Conservation (phyloP, 2,329 filamentous ascomycete species). For the Epichloe scottii region DNA sequence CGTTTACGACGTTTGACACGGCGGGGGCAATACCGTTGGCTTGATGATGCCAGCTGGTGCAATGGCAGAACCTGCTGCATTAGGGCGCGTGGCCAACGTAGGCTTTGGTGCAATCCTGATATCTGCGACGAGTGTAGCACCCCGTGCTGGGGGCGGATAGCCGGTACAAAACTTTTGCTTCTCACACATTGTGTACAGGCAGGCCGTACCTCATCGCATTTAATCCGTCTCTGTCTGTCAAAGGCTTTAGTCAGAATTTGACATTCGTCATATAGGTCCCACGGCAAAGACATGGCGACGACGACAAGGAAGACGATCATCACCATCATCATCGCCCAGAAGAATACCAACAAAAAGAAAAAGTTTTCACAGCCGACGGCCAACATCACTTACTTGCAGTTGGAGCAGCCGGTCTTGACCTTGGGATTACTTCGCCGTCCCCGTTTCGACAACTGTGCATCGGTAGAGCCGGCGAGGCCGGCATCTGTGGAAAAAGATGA, state of each 20-base stretch:
- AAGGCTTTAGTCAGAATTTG: neutral
- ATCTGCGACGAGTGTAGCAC: slow-evolving; percentile 32
- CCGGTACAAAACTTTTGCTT: slow-evolving; percentile 47
- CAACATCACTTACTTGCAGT: slow-evolving; percentile 48
- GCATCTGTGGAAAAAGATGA: neutral
- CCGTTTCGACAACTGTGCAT: slow-evolving; percentile 22
- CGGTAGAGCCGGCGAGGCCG: neutral
- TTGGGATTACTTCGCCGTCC: slow-evolving; percentile 44
- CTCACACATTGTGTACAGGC: slow-evolving; percentile 46
- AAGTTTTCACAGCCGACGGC: neutral
- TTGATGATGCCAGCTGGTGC: slow-evolving; percentile 7
- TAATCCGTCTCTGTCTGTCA: slow-evolving; percentile 45
- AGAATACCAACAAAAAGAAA: neutral
- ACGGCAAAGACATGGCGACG: neutral
- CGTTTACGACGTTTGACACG: slow-evolving; percentile 13
- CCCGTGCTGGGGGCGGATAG: slow-evolving; percentile 45
- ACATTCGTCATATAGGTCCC: neutral
- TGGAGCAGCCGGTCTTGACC: slow-evolving; percentile 53
- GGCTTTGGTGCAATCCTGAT: slow-evolving; percentile 39
- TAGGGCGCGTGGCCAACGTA: slow-evolving; percentile 13
- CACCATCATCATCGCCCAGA: neutral
- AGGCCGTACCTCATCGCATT: slow-evolving; percentile 53
- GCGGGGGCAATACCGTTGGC: slow-evolving; percentile 19
- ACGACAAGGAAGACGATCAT: neutral
- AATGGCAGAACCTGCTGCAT: slow-evolving; percentile 6